Conservation (phyloP, 2,329 filamentous ascomycete genomes). For the Botrytis sinoallii region DNA sequence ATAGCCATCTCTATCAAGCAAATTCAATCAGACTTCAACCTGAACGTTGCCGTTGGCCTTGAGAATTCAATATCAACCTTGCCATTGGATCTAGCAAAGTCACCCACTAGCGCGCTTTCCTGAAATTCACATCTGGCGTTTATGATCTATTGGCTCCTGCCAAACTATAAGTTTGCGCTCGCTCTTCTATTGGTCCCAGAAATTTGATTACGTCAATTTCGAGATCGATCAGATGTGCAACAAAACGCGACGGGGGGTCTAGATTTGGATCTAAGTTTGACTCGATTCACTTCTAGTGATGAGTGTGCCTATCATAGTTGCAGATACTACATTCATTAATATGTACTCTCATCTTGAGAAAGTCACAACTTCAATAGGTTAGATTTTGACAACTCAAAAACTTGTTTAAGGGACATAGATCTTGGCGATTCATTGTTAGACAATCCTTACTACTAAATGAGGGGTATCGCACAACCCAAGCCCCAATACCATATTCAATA, state of each 20-base stretch:
- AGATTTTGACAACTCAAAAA: not conserved
- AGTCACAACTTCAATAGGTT: not conserved
- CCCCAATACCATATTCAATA: too few relatives aligned
- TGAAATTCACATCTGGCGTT: not conserved
- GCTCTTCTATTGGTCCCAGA: not conserved
- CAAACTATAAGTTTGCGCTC: not conserved
- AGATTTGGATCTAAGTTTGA: not conserved
- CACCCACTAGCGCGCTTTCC: not conserved
- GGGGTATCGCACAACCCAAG: not conserved
- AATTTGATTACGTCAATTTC: not conserved
- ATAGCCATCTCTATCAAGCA: not conserved
- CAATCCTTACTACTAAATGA: not conserved
- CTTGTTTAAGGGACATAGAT: not conserved
- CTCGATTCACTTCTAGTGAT: not conserved
- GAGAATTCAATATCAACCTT: not conserved
- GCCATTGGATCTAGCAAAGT: not conserved
- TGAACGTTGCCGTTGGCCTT: not conserved
- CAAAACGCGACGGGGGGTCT: not conserved
- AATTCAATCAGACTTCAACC: not conserved
- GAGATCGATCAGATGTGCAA: not conserved
- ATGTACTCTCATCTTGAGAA: not conserved
- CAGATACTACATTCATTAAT: not conserved
- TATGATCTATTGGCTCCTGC: not conserved
- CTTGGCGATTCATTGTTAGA: rapidly evolving
- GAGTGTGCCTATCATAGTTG: not conserved